phyloP scores from a whole-genome alignment of 2,329 filamentous ascomycete species.

The Nothophaeocryptopus gaeumannii region DNA sequence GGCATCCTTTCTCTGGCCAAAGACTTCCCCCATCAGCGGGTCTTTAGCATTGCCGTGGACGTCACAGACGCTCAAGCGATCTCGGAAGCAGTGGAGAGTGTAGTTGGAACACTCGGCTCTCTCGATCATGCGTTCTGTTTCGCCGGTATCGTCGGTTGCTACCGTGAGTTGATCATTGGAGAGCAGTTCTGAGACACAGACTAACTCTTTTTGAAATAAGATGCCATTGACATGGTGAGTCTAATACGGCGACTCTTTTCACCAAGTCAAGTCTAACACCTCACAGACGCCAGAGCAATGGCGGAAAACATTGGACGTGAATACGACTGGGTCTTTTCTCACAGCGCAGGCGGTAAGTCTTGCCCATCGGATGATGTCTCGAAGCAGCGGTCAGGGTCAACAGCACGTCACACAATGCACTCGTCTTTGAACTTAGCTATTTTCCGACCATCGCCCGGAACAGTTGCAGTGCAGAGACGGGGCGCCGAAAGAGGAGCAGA shows the following conservation, averaged over 20 bases:
- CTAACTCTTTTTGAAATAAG: too few species aligned
- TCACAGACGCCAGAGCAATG: constrained; percentile 52
- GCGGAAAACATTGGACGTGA: constrained; percentile 65
- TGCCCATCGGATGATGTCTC: too few species aligned
- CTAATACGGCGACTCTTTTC: too few species aligned
- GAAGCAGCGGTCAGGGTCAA: too few species aligned
- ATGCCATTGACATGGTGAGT: too few species aligned
- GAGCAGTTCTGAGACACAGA: too few species aligned
- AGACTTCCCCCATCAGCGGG: constrained; percentile 55
- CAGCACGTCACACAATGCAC: too few species aligned
- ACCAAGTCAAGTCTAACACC: too few species aligned
- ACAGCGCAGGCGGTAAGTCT: constrained; percentile 59
- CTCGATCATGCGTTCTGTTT: constrained; percentile 62
- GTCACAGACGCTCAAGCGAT: constrained; percentile 56
- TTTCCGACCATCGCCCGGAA: too few species aligned
- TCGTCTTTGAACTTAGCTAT: too few species aligned
- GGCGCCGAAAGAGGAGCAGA: too few species aligned
- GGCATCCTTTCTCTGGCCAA: constrained; percentile 48
- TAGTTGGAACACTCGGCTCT: constrained; percentile 46
- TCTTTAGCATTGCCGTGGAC: constrained; percentile 55
- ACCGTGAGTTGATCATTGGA: constrained; percentile 27
- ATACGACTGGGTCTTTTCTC: constrained; percentile 68
- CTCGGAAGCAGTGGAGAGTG: constrained; percentile 42
- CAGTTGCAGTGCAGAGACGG: too few species aligned
- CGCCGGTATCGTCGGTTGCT: constrained; percentile 65